These are phyloP conservation scores for Acer negundo DNA, from an alignment of 345 rosid species.

Conservation along the genomic window DNA sequence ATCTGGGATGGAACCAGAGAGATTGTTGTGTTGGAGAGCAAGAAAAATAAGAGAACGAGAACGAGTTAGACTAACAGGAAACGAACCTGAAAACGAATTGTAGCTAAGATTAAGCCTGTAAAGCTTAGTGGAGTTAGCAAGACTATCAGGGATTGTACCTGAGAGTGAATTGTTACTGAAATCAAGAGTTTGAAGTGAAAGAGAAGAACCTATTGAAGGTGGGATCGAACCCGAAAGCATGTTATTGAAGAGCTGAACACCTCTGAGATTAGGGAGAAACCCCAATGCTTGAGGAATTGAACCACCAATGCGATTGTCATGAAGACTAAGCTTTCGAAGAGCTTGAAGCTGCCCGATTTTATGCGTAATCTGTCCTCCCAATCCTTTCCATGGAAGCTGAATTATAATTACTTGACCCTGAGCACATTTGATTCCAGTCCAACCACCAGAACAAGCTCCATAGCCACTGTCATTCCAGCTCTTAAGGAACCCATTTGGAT, in stretches of 20 bases:
- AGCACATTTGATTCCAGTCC: conserved; percentile 95
- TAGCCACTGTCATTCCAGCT: conserved; percentile 81
- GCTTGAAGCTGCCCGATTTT: conserved; percentile 84
- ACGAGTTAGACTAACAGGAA: conserved; percentile 48
- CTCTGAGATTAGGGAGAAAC: conserved; percentile 77
- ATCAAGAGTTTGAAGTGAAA: conserved; percentile 72
- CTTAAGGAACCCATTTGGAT: conserved; percentile 63
- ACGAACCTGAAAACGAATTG: conserved; percentile 54
- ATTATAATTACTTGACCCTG: conserved; percentile 82
- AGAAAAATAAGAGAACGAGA: conserved; percentile 55
- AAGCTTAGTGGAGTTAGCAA: conserved; percentile 71
- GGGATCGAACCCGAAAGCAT: conserved; percentile 82
- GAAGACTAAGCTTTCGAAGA: conserved; percentile 81
- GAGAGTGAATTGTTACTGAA: conserved; percentile 65
- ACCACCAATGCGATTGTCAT: conserved; percentile 74
- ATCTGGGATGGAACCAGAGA: conserved; percentile 54
- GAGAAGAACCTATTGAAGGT: conserved; percentile 67
- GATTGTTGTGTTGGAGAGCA: conserved; percentile 58
- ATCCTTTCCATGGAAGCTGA: conserved; percentile 90
- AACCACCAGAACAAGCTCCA: conserved; percentile 85
- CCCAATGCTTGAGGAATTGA: conserved; percentile 60
- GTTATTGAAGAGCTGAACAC: conserved; percentile 87
- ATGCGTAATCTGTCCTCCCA: conserved; percentile 79
- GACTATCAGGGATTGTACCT: conserved; percentile 56
- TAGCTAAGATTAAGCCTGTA: conserved; percentile 62